Conservation (phyloP, 2,329 filamentous ascomycete genomes). For the Pleomassaria siparia region DNA sequence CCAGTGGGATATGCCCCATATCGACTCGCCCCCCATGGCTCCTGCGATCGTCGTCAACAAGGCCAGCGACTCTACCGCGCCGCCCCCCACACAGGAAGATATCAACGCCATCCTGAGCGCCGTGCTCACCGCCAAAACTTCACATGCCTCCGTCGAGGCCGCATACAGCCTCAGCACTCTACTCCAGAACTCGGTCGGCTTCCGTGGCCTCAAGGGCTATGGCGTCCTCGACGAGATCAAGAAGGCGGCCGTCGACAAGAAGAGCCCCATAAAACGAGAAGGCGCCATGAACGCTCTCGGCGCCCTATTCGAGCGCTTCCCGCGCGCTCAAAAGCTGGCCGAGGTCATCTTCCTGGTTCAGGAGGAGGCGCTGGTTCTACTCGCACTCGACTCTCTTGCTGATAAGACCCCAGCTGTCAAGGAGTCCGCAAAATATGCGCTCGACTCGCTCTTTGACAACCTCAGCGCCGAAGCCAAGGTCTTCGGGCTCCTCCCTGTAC, state of each 20-base stretch:
- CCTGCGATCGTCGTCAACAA: conserved; percentile 50
- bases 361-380: conserved; percentile 70
- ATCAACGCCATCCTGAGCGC: conserved; percentile 46
- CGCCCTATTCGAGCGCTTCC: conserved; percentile 88
- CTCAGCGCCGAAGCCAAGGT: conserved; percentile 82
- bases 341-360: conserved; percentile 83
- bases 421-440: conserved; percentile 89
- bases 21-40: conserved; percentile 53
- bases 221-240: conserved; percentile 64
- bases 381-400: conserved; percentile 79
- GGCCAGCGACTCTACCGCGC: conserved; percentile 35
- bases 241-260: conserved; percentile 90
- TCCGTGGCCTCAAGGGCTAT: conserved; percentile 63
- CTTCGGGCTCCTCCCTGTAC: conserved; percentile 74
- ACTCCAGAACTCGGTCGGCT: conserved; percentile 65
- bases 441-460: conserved; percentile 82
- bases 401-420: conserved; percentile 89
- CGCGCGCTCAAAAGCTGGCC: conserved; percentile 71
- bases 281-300: conserved; percentile 94
- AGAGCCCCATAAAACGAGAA: conserved; percentile 81
- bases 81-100: conserved; percentile 50
- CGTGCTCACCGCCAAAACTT: conserved; percentile 54
- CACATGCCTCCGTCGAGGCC: conserved; percentile 61
- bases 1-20: conserved; percentile 49
- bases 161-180: conserved; percentile 66